phyloP scores from a whole-genome alignment of 2,329 filamentous ascomycete species.

The Penicillium brasilianum region DNA sequence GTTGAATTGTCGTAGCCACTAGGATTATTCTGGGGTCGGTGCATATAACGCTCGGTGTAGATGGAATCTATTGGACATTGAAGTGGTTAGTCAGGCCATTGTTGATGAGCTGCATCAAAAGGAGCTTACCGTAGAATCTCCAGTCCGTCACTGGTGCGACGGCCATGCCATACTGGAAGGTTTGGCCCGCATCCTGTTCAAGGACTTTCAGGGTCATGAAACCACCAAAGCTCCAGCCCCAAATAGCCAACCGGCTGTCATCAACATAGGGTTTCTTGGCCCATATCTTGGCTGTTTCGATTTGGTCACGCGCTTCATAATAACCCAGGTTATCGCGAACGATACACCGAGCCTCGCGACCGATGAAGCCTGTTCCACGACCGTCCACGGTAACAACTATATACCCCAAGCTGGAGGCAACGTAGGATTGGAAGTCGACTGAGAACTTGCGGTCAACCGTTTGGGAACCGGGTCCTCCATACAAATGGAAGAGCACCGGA shows the following conservation, averaged over 20 bases:
- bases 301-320: constrained; percentile 88
- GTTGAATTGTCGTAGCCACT: constrained; percentile 76
- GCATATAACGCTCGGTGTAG: constrained; percentile 77
- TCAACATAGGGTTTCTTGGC: constrained; percentile 83
- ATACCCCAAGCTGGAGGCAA: constrained; percentile 85
- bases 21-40: constrained; percentile 82
- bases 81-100: not conserved
- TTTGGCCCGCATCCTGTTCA: constrained; percentile 84
- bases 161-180: constrained; percentile 96
- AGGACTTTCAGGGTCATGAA: constrained; percentile 95
- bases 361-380: constrained; percentile 88
- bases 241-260: constrained; percentile 80
- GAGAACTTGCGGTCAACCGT: constrained; percentile 78
- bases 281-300: constrained; percentile 85
- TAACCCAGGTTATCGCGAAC: constrained; percentile 83
- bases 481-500: constrained; percentile 92
- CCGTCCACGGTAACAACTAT: constrained; percentile 94
- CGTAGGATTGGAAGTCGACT: constrained; percentile 88
- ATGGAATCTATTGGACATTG: constrained; percentile 38
- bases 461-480: constrained; percentile 94
- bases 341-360: constrained; percentile 79
- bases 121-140: constrained; percentile 74
- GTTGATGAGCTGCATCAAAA: not conserved
- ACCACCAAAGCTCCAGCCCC: constrained; percentile 98
- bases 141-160: constrained; percentile 99